Evolutionary conservation across 139 green algal genomes (phyloP).

Genomic region (Volvox reticuliferus): DNA sequence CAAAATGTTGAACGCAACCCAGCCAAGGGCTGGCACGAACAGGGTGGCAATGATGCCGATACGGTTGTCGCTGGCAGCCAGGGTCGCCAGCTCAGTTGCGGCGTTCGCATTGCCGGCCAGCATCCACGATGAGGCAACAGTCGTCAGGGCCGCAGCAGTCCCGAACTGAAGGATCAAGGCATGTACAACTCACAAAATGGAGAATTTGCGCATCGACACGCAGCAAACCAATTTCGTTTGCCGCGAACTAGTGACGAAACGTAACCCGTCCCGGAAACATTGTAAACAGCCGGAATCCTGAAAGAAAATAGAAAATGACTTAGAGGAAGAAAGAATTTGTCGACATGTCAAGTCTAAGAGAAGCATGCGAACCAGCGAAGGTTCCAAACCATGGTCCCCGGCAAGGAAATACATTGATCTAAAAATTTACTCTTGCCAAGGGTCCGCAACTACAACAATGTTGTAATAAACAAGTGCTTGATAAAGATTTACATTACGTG

Average conservation of each 20-base stretch:
- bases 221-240: too few species aligned
- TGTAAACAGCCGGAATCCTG: too few species aligned
- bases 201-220: too few species aligned
- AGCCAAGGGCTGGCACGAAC: constrained; percentile 67
- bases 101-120: constrained; percentile 68
- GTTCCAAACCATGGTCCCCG: background rate
- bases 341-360: too few species aligned
- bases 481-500: too few species aligned
- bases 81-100: constrained; percentile 78
- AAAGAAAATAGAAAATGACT: too few species aligned
- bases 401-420: background rate
- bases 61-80: constrained; percentile 81
- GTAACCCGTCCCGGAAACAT: too few species aligned
- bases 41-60: constrained; percentile 62
- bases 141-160: constrained; percentile 46
- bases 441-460: too few species aligned
- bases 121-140: constrained; percentile 56
- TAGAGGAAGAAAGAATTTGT: too few species aligned
- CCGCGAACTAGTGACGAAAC: too few species aligned
- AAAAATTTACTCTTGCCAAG: background rate
- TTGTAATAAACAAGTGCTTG: too few species aligned
- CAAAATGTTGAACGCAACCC: constrained; percentile 89
- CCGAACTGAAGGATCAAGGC: constrained; percentile 32
- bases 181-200: too few species aligned
- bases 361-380: background rate